Percentiles rank a stretch among this genome's conserved stretches.
Conservation (phyloP, 495 filamentous ascomycete species). For the Penicillium bovifimosum region DNA sequence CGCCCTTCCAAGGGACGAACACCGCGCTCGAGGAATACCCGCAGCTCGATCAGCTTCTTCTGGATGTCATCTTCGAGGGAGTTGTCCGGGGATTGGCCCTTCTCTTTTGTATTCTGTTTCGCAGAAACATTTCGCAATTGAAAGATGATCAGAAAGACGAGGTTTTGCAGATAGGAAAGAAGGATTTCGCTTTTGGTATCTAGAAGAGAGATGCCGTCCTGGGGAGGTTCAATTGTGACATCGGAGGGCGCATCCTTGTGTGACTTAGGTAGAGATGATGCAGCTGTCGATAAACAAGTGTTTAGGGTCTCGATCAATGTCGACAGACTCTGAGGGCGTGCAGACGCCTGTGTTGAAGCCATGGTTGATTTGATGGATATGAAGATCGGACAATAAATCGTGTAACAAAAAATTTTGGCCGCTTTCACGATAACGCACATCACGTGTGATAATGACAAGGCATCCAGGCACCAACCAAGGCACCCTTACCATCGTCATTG, state of each 20-base stretch:
- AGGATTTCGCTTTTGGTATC: constrained; percentile 93
- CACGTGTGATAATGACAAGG: constrained; percentile 25
- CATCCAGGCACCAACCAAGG: neutral
- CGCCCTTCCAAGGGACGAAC: constrained; percentile 82
- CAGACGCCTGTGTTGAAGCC: constrained; percentile 20
- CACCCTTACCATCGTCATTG: constrained; percentile 4
- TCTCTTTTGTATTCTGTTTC: constrained; percentile 22
- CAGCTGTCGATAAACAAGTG: constrained; percentile 55
- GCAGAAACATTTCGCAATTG: constrained; percentile 57
- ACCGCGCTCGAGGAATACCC: constrained; percentile 85
- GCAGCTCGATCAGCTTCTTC: constrained; percentile 76
- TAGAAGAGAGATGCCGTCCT: constrained; percentile 87
- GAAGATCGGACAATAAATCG: neutral
- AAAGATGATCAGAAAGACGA: constrained; percentile 80
- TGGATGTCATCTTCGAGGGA: constrained; percentile 57
- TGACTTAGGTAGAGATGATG: constrained; percentile 54
- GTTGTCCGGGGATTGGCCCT: constrained; percentile 19
- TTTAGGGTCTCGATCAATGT: constrained; percentile 58
- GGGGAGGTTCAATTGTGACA: constrained; percentile 53
- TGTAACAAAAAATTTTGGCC: constrained; percentile 26
- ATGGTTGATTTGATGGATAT: constrained; percentile 20
- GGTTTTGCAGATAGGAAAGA: constrained; percentile 90
- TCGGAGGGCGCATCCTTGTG: constrained; percentile 30
- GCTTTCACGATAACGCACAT: constrained; percentile 24
- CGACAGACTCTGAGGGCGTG: constrained; percentile 35